phyloP scores from a whole-genome alignment of 2,329 filamentous ascomycete species.

The Clonostachys byssicola region DNA sequence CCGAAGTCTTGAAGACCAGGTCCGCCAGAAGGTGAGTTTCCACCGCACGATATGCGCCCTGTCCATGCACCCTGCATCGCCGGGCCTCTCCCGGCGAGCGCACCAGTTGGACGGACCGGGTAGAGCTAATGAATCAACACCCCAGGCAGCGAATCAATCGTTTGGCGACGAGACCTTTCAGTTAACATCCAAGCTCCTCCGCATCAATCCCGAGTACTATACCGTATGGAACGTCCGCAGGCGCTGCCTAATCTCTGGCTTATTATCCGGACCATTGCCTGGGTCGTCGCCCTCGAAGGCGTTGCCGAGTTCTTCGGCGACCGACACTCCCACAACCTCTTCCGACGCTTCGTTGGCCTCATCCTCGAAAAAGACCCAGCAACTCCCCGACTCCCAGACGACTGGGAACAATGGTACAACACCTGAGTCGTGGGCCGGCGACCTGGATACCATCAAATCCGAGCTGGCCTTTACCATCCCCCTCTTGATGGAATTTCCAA shows the following conservation, averaged over 20 bases:
- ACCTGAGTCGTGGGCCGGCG: conserved; percentile 19
- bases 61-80: background rate
- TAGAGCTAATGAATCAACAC: background rate
- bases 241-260: conserved; percentile 57
- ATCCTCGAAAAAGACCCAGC: conserved; percentile 47
- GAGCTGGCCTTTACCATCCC: conserved; percentile 83
- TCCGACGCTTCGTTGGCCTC: conserved; percentile 54
- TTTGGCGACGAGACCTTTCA: conserved; percentile 55
- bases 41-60: background rate
- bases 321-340: conserved; percentile 56
- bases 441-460: conserved; percentile 54
- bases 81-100: background rate
- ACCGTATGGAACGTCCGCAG: conserved; percentile 89
- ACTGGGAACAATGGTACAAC: conserved; percentile 52
- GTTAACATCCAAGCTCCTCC: conserved; percentile 68
- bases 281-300: conserved; percentile 49
- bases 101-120: no score
- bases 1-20: conserved; percentile 62
- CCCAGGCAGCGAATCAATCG: conserved; percentile 32
- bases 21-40: conserved; percentile 57
- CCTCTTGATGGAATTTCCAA: conserved; percentile 79
- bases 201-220: conserved; percentile 83
- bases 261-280: conserved; percentile 48
- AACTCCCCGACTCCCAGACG: conserved; percentile 37
- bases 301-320: conserved; percentile 49